Percentiles rank a stretch among this genome's conserved stretches.
These are phyloP conservation scores for Leccinum rimulosum DNA, from an alignment of 768 basidiomycete species.

Conservation along the genomic window DNA sequence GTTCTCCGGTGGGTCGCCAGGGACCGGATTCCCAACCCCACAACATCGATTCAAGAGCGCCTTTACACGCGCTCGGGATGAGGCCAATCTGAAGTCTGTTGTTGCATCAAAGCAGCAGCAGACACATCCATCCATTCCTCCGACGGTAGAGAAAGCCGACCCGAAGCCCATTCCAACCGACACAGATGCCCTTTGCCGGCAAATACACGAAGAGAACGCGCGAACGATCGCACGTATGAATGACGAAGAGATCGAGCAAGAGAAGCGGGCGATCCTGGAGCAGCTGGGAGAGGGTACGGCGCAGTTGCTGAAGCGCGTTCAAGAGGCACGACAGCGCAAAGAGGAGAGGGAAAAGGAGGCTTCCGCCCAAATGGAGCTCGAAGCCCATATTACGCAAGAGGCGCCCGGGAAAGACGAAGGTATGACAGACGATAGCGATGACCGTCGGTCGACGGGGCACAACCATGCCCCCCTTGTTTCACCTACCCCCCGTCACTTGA, in stretches of 20 bases:
- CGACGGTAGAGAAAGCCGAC: not conserved
- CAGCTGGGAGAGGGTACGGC: slow-evolving; percentile 67
- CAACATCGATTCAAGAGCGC: slow-evolving; percentile 65
- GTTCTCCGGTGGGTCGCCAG: slow-evolving; percentile 15
- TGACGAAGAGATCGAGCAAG: slow-evolving; percentile 64
- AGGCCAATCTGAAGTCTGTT: slow-evolving; percentile 13
- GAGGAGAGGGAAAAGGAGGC: slow-evolving; percentile 3
- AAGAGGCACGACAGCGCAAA: slow-evolving; percentile 20
- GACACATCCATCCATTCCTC: not conserved
- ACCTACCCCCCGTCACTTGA: slow-evolving; percentile 11
- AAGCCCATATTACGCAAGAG: not conserved
- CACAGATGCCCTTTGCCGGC: slow-evolving; percentile 47
- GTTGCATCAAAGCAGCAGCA: slow-evolving; percentile 26
- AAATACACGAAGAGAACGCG: slow-evolving; percentile 67
- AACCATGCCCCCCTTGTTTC: not conserved
- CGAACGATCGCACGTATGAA: slow-evolving; percentile 63
- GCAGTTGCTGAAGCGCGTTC: slow-evolving; percentile 50
- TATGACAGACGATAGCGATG: not conserved
- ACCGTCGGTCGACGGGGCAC: not conserved
- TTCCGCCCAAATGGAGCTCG: not conserved
- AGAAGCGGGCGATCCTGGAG: slow-evolving; percentile 63
- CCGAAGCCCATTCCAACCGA: slow-evolving; percentile 20
- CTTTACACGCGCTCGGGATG: slow-evolving; percentile 51
- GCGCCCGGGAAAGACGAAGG: too few relatives aligned
- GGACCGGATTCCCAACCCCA: slow-evolving; percentile 59